Conservation (phyloP, 164 flowering plant species). For the Vitis amurensis region DNA sequence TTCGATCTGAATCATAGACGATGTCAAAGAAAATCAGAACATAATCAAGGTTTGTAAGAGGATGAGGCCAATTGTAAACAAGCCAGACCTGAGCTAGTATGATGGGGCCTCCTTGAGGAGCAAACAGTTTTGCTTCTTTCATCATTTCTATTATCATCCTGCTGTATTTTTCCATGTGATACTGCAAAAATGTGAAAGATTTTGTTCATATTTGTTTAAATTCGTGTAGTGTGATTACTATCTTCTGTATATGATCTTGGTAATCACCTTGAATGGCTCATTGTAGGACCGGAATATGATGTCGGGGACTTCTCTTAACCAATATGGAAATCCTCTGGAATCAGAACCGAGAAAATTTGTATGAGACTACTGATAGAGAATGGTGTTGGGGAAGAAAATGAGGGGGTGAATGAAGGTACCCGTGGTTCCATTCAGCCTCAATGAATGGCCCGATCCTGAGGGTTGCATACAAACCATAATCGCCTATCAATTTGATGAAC, state of each 20-base stretch:
- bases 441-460: conserved; percentile 60
- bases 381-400: background rate
- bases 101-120: conserved; percentile 57
- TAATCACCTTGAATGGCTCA: conserved; percentile 54
- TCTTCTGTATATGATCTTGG: no score
- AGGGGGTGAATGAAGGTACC: conserved; percentile 26
- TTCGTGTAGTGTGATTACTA: no score
- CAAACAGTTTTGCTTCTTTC: conserved; percentile 43
- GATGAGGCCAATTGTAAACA: no score
- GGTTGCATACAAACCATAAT: conserved; percentile 37
- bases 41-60: no score
- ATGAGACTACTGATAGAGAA: background rate
- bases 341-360: background rate
- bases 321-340: conserved; percentile 75
- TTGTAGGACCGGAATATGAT: conserved; percentile 71
- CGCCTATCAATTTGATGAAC: conserved; percentile 40
- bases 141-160: conserved; percentile 31
- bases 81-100: conserved; percentile 37
- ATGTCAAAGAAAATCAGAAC: no score
- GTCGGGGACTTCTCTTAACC: conserved; percentile 63
- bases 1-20: conserved; percentile 56
- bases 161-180: conserved; percentile 30
- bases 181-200: conserved; percentile 15
- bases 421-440: conserved; percentile 66
- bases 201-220: no score